Evolutionary conservation across 148 eudicot species (phyloP), one percentile per base, ranked within the genome.

Genomic region (Silene conica): DNA sequence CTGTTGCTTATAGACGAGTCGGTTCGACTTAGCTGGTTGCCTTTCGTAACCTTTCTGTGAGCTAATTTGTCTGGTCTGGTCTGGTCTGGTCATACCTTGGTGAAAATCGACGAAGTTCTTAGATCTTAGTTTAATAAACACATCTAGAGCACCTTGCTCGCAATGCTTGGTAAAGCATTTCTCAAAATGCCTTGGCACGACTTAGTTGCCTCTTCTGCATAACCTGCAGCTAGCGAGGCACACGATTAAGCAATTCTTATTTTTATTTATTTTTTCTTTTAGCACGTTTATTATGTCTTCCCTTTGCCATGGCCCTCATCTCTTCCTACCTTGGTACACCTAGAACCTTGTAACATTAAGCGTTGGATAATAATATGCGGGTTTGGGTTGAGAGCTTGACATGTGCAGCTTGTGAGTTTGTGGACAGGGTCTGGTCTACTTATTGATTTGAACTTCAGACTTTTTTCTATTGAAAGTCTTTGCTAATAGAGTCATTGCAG

Each of bases 401-500:
- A 48, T 48, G 8, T 26, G 28, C 28, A 26, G 28, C 28, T 26
- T 26, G 28, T 1, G 28, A 26, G 28, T 26, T 26, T 26, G 28
- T 26, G 28, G 2, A 26, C 28, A 63, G 38, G 41, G 43, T 25
- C 18, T 3, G 8, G 8, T 28, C 45, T 61, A 61, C 65, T 5
- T 64, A 34, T 9, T 20, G 31, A 15, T 60, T 45, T 19, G 43
- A 74, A 60, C 72, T 75, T 54, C 56, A 52, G 60, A 45, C 43
- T 5, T 67, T 19, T 38, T 65, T 41, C 12, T 23, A 9, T 26
- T 46, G 19, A 16, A 23, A 76, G 64, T 48, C 23, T 9, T 73
- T 74, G 25, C 23, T 28, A 12, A 73, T 21, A 43, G 5, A 50
- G 41, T 70, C 77, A 55, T 65, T 79, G 74, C 87, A 96, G 99